A percentile compares a stretch with the other conserved stretches of the same genome.
phyloP scores from a whole-genome alignment of 148 eudicot species.

The Rhododendron ferrugineum region DNA sequence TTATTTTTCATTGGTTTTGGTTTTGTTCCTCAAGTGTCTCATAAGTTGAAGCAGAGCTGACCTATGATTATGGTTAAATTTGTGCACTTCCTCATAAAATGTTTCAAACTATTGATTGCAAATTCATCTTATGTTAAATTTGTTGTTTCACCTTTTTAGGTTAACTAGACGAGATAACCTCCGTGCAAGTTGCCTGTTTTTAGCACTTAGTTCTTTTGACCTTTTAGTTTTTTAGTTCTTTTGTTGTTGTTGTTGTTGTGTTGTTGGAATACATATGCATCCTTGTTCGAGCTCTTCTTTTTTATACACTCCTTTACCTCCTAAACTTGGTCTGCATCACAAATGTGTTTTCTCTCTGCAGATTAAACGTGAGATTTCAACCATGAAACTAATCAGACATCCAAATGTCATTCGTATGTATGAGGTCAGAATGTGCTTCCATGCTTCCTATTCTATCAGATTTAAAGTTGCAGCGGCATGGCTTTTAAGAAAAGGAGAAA shows the following conservation, averaged over 20 bases:
- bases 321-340: not conserved
- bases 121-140: not conserved
- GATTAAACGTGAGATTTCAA: constrained; percentile 93
- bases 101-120: not conserved
- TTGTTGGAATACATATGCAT: not conserved
- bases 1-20: not conserved
- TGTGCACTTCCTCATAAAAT: not conserved
- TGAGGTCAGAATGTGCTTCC: constrained; percentile 49
- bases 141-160: not conserved
- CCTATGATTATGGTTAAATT: not conserved
- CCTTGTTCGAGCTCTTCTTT: not conserved
- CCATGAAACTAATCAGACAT: constrained; percentile 84
- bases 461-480: not conserved
- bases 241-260: not conserved
- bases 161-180: not conserved
- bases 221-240: not conserved
- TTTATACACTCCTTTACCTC: not conserved
- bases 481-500: not conserved
- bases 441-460: not conserved
- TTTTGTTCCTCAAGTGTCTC: not conserved
- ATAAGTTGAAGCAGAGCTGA: not conserved
- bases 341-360: constrained; percentile 30
- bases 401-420: constrained; percentile 84
- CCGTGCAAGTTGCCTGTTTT: not conserved
- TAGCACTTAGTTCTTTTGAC: not conserved